These are phyloP conservation scores for Kazachstania taianensis DNA, from an alignment of 805 yeast genomes.

Conservation along the genomic window DNA sequence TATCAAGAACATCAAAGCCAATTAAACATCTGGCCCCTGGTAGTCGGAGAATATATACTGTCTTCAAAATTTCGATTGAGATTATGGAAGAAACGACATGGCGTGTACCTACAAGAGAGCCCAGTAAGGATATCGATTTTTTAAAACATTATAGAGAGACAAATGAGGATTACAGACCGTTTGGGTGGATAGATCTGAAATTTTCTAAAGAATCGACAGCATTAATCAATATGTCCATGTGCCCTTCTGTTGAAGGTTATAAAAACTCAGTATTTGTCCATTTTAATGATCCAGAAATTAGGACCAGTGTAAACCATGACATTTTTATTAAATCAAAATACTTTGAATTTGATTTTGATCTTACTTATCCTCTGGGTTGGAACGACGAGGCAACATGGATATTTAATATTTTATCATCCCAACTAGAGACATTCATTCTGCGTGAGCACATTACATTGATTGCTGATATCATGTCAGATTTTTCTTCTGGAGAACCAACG, in stretches of 20 bases:
- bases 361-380: constrained; percentile 74
- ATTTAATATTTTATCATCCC: constrained; percentile 42
- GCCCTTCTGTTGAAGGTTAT: constrained; percentile 49
- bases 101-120: constrained; percentile 76
- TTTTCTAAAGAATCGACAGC: constrained; percentile 44
- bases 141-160: constrained; percentile 25
- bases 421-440: constrained; percentile 52
- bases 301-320: constrained; percentile 86
- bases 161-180: constrained; percentile 46
- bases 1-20: constrained; percentile 47
- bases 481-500: constrained; percentile 57
- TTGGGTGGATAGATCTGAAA: constrained; percentile 86
- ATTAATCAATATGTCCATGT: constrained; percentile 37
- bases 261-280: constrained; percentile 37
- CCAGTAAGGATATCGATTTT: constrained; percentile 58
- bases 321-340: constrained; percentile 52
- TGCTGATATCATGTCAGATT: constrained; percentile 66
- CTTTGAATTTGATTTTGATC: constrained; percentile 44
- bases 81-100: constrained; percentile 57
- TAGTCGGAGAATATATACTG: constrained; percentile 42
- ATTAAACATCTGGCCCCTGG: constrained; percentile 39
- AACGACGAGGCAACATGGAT: constrained; percentile 67
- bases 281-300: constrained; percentile 48
- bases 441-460: constrained; percentile 74
- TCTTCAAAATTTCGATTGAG: constrained; percentile 44